A percentile compares a stretch with the other conserved stretches of the same genome.
These are phyloP conservation scores for Betula pendula DNA, from an alignment of 306 rosid species.

Conservation along the genomic window DNA sequence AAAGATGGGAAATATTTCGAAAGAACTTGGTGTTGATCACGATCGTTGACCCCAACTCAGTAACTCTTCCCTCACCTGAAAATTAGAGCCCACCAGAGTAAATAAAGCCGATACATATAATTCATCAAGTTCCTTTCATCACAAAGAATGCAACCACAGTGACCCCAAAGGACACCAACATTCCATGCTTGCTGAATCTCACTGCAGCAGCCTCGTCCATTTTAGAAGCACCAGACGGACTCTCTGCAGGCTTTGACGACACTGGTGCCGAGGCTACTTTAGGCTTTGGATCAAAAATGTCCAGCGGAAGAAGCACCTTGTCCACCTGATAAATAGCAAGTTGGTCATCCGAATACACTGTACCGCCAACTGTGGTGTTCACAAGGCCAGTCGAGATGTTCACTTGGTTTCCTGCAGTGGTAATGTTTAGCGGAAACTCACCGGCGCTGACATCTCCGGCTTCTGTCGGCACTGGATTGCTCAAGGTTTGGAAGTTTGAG, in stretches of 20 bases:
- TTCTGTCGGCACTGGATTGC: conserved; percentile 46
- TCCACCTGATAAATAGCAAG: conserved; percentile 38
- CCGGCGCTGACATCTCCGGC: conserved; percentile 29
- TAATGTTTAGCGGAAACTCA: conserved; percentile 39
- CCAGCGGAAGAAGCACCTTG: conserved; percentile 39
- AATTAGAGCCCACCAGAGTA: background rate
- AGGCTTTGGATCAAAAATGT: conserved; percentile 32
- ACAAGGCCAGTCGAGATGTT: conserved; percentile 43
- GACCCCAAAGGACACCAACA: conserved; percentile 27
- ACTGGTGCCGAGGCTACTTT: conserved; percentile 25
- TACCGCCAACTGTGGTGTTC: conserved; percentile 34
- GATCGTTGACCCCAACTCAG: conserved; percentile 2
- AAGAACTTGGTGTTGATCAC: conserved; percentile 33
- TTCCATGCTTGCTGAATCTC: background rate
- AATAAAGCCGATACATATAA: too few species aligned
- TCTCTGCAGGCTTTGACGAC: background rate
- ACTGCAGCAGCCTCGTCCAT: background rate
- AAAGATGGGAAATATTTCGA: conserved; percentile 18
- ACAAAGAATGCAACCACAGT: background rate
- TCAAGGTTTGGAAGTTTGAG: conserved; percentile 42
- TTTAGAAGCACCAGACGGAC: conserved; percentile 6
- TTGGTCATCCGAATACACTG: conserved; percentile 37
- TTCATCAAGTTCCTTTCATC: conserved; percentile 22
- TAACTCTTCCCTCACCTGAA: background rate
- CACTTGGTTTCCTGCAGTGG: conserved; percentile 36